These are phyloP conservation scores for Myotisia sp. DNA, from an alignment of 2,329 filamentous ascomycete genomes.

Conservation along the genomic window DNA sequence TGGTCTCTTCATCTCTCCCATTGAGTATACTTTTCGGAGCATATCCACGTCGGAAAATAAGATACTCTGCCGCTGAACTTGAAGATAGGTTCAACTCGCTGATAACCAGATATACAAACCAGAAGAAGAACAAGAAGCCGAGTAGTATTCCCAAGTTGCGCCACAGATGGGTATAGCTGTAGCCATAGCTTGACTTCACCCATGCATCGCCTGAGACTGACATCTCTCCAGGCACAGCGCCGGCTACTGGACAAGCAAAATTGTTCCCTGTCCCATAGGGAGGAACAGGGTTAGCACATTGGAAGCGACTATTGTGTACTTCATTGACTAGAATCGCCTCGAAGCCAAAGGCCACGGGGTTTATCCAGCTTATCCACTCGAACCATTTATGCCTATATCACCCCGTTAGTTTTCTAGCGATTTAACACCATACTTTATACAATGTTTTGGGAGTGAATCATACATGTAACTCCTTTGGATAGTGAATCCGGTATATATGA, in stretches of 20 bases:
- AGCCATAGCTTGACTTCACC: slow-evolving; percentile 42
- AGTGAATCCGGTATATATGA: slow-evolving; percentile 55
- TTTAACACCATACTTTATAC: background rate
- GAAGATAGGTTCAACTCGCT: slow-evolving; percentile 52
- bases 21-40: slow-evolving; percentile 25
- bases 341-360: slow-evolving; percentile 52
- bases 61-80: slow-evolving; percentile 50
- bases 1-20: slow-evolving; percentile 7
- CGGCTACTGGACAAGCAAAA: slow-evolving; percentile 41
- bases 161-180: slow-evolving; percentile 47
- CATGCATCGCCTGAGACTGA: slow-evolving; percentile 49
- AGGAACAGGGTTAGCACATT: slow-evolving; percentile 39
- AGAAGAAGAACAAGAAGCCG: slow-evolving; percentile 51
- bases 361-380: slow-evolving; percentile 52
- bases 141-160: slow-evolving; percentile 56
- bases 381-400: slow-evolving; percentile 43
- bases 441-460: slow-evolving; percentile 6
- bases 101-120: slow-evolving; percentile 47
- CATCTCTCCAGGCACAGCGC: slow-evolving; percentile 39
- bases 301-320: slow-evolving; percentile 44
- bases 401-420: slow-evolving; percentile 11
- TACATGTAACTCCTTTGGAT: slow-evolving; percentile 32
- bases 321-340: slow-evolving; percentile 45
- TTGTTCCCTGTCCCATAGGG: slow-evolving; percentile 34
- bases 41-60: slow-evolving; percentile 50